Percentiles rank a stretch among this genome's conserved stretches.
Evolutionary conservation across 2,329 filamentous ascomycete genomes (phyloP).

Genomic region (Allantophomopsis cytisporea): DNA sequence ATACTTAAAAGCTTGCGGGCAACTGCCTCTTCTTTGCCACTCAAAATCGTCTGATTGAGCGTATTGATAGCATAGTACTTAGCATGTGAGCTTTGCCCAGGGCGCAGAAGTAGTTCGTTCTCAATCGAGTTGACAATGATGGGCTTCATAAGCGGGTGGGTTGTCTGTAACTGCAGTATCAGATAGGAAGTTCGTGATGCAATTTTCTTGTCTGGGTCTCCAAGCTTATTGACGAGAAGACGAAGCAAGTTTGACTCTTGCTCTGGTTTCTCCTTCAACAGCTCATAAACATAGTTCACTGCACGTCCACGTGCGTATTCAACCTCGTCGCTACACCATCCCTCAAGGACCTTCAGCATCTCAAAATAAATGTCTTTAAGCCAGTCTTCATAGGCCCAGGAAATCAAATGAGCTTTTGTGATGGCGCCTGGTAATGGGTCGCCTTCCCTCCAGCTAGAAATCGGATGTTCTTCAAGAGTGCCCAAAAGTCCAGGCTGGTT

Average conservation of each 20-base stretch:
- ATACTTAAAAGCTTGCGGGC: conserved; percentile 75
- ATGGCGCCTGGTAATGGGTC: conserved; percentile 62
- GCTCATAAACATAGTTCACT: conserved; percentile 80
- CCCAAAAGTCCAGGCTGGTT: conserved; percentile 66
- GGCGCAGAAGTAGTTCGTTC: conserved; percentile 74
- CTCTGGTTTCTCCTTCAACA: conserved; percentile 91
- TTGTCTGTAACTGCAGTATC: conserved; percentile 77
- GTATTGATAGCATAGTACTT: conserved; percentile 97
- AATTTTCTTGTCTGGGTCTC: conserved; percentile 91
- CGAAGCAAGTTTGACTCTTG: conserved; percentile 90
- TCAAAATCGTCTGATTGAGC: conserved; percentile 90
- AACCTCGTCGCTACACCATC: conserved; percentile 90
- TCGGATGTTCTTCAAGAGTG: conserved; percentile 47
- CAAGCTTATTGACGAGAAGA: conserved; percentile 89
- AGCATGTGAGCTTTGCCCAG: conserved; percentile 74
- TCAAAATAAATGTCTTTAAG: conserved; percentile 90
- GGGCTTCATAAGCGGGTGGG: conserved; percentile 87
- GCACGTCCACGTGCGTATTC: conserved; percentile 82
- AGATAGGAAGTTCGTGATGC: conserved; percentile 87
- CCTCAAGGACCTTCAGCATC: conserved; percentile 78
- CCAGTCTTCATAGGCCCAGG: conserved; percentile 92
- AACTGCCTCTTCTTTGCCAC: conserved; percentile 66
- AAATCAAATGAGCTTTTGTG: conserved; percentile 64
- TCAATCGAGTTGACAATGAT: conserved; percentile 79
- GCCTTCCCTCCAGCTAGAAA: conserved; percentile 48